A percentile compares a stretch with the other conserved stretches of the same genome.
These are phyloP conservation scores for Furcasterigmium sp. DNA, from an alignment of 2,329 filamentous ascomycete species.

Conservation along the genomic window DNA sequence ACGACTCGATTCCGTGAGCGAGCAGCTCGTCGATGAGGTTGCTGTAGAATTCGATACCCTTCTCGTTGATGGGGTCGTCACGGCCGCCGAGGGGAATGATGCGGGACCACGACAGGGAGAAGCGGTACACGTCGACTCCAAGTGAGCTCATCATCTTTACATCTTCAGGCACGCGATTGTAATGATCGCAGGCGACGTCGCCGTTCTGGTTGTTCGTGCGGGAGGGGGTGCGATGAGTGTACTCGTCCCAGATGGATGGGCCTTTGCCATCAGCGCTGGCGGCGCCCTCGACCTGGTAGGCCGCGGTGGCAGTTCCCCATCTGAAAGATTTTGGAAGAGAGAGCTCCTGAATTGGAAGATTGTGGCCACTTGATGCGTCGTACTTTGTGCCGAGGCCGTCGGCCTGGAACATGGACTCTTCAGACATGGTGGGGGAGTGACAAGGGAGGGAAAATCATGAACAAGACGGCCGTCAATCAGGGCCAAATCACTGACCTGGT, in stretches of 20 bases:
- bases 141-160: conserved; percentile 53
- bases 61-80: conserved; percentile 56
- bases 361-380: neutral
- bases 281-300: conserved; percentile 38
- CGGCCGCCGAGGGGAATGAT: conserved; percentile 61
- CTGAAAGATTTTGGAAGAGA: conserved; percentile 19
- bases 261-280: conserved; percentile 30
- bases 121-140: conserved; percentile 56
- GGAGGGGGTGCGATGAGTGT: conserved; percentile 31
- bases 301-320: conserved; percentile 36
- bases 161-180: conserved; percentile 42
- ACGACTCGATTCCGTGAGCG: conserved; percentile 52
- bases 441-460: too few relatives aligned
- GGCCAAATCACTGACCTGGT: too few relatives aligned
- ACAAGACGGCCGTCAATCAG: too few relatives aligned
- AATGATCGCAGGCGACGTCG: conserved; percentile 41
- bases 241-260: conserved; percentile 36
- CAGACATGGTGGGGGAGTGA: neutral
- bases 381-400: neutral
- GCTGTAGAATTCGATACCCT: conserved; percentile 55
- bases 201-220: conserved; percentile 35
- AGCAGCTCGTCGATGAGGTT: conserved; percentile 54
- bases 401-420: conserved; percentile 4
- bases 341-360: neutral
- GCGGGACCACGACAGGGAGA: conserved; percentile 62